phyloP scores from a whole-genome alignment of 192 early-diverging fungal species.

The Dissophora globulifera region DNA sequence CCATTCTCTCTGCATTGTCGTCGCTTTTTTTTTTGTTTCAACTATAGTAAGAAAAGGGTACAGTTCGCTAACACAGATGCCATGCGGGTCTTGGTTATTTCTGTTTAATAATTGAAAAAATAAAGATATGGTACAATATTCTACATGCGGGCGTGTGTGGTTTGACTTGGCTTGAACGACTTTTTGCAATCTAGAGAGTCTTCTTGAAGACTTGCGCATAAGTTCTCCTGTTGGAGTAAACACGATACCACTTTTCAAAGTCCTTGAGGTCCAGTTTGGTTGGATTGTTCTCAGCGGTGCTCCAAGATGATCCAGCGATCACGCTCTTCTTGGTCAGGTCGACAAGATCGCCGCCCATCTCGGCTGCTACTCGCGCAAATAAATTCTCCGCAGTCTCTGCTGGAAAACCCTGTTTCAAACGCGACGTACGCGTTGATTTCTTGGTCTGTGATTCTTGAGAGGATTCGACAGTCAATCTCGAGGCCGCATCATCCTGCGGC shows the following conservation, averaged over 20 bases:
- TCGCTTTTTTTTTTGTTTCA: too few relatives aligned
- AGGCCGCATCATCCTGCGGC: background rate
- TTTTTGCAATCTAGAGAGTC: background rate
- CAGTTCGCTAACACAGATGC: too few relatives aligned
- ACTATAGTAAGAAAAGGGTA: too few relatives aligned
- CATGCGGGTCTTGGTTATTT: too few relatives aligned
- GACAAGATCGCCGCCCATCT: conserved; percentile 46
- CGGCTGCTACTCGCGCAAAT: conserved; percentile 10
- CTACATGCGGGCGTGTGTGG: too few relatives aligned
- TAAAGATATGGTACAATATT: too few relatives aligned
- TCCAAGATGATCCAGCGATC: conserved; percentile 22
- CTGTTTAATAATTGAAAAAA: too few relatives aligned
- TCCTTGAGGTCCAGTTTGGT: conserved; percentile 20
- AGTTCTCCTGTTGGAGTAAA: conserved; percentile 21
- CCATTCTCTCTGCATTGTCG: too few relatives aligned
- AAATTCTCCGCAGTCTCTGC: background rate
- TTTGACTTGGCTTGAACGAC: too few relatives aligned
- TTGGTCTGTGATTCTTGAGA: background rate
- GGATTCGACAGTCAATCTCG: too few relatives aligned
- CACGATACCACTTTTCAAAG: conserved; percentile 43
- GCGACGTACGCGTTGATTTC: background rate
- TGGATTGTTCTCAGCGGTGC: conserved; percentile 1
- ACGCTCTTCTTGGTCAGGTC: conserved; percentile 19
- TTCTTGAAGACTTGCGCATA: conserved; percentile 10
- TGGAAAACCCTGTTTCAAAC: background rate